Percentiles rank a stretch among this genome's conserved stretches.
These are phyloP conservation scores for Fusarium illudens DNA, from an alignment of 2,329 filamentous ascomycete species.

Conservation along the genomic window DNA sequence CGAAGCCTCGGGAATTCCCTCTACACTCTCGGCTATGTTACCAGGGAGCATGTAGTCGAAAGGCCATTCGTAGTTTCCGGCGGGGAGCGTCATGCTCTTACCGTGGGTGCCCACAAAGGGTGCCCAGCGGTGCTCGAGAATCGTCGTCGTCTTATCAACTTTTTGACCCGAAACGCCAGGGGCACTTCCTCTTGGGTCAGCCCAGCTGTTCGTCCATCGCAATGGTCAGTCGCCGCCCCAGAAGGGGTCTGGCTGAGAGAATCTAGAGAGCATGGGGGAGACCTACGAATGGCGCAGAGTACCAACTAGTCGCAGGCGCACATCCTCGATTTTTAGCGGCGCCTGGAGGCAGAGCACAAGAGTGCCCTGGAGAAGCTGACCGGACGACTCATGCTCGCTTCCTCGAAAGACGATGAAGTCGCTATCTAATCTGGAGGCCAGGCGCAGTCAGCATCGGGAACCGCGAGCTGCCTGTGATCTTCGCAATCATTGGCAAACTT, in stretches of 20 bases:
- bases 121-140: slow-evolving; percentile 75
- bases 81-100: slow-evolving; percentile 66
- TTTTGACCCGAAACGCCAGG: slow-evolving; percentile 67
- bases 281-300: slow-evolving; percentile 72
- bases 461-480: neutral
- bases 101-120: slow-evolving; percentile 68
- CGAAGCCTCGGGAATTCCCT: slow-evolving; percentile 85
- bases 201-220: slow-evolving; percentile 53
- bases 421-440: slow-evolving; percentile 70
- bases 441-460: slow-evolving; percentile 9
- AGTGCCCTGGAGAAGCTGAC: slow-evolving; percentile 76
- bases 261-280: neutral
- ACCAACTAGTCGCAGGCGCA: slow-evolving; percentile 76
- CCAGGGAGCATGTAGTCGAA: slow-evolving; percentile 80
- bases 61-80: slow-evolving; percentile 85
- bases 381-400: slow-evolving; percentile 76
- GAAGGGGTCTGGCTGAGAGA: slow-evolving; percentile 5
- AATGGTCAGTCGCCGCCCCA: slow-evolving; percentile 21
- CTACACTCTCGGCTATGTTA: slow-evolving; percentile 83
- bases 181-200: slow-evolving; percentile 61
- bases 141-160: slow-evolving; percentile 65
- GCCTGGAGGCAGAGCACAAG: slow-evolving; percentile 77
- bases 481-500: slow-evolving; percentile 37
- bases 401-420: slow-evolving; percentile 84
- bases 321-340: slow-evolving; percentile 74